These are phyloP conservation scores for Colletotrichum scovillei DNA, from an alignment of 2,329 filamentous ascomycete genomes.

Conservation along the genomic window DNA sequence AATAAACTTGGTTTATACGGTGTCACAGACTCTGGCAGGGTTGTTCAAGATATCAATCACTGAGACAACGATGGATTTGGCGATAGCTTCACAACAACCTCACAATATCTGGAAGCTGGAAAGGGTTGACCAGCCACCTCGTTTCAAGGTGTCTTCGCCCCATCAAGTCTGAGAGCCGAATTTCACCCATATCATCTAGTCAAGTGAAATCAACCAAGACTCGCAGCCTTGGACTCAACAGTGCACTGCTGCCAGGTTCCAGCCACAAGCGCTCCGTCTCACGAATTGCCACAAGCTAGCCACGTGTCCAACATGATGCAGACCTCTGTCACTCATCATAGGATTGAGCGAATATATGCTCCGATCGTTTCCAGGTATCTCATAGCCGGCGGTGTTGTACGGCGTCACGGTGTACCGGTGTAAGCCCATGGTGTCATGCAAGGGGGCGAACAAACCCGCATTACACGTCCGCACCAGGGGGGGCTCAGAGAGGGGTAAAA, in stretches of 20 bases:
- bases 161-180: neutral
- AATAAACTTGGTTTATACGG: neutral
- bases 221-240: neutral
- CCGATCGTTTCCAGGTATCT: neutral
- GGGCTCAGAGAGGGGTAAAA: neutral
- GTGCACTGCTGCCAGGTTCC: neutral
- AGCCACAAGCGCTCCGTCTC: neutral
- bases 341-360: neutral
- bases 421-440: neutral
- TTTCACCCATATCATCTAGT: neutral
- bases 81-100: neutral
- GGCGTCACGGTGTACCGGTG: neutral
- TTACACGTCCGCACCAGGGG: neutral
- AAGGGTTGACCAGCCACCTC: neutral
- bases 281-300: constrained; percentile 11
- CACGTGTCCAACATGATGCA: constrained; percentile 19
- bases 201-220: neutral
- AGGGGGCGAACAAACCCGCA: neutral
- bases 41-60: neutral
- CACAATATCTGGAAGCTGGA: neutral
- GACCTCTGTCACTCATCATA: neutral
- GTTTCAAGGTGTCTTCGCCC: neutral
- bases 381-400: neutral
- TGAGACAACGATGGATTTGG: neutral
- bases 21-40: neutral